Conservation (phyloP, 768 basidiomycete species). For the Agrocybe praecox region DNA sequence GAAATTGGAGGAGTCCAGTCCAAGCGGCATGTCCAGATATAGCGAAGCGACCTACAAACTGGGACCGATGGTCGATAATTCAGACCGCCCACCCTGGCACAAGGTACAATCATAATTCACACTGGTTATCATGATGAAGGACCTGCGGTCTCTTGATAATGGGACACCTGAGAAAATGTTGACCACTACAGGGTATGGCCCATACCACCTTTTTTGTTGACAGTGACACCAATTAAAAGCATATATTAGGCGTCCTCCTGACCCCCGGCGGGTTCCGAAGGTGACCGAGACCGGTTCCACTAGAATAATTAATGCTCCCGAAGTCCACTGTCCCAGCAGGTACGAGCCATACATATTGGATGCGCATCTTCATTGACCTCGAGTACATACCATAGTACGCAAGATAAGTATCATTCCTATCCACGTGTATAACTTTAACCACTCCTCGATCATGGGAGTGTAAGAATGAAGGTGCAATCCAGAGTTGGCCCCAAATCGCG, state of each 20-base stretch:
- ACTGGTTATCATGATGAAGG: too few species aligned
- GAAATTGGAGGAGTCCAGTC: background rate
- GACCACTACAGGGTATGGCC: background rate
- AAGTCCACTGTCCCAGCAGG: background rate
- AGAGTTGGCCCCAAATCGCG: background rate
- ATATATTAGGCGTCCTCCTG: background rate
- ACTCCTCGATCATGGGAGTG: too few species aligned
- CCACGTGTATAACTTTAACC: too few species aligned
- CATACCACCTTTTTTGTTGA: background rate
- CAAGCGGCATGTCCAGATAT: too few species aligned
- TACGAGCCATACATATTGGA: background rate
- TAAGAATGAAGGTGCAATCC: too few species aligned
- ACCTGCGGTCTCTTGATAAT: background rate
- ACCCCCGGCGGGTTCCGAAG: background rate
- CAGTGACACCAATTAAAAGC: background rate
- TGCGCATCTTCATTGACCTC: too few species aligned
- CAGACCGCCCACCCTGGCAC: too few species aligned
- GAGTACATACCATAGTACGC: too few species aligned
- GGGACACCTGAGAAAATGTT: background rate
- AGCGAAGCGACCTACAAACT: too few species aligned
- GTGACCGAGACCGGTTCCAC: background rate
- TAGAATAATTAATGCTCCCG: background rate
- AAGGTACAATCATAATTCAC: too few species aligned
- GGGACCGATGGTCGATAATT: too few species aligned
- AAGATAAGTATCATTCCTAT: too few species aligned